Evolutionary conservation across 257 asterid genomes (phyloP).

Genomic region (Coffea eugenioides): DNA sequence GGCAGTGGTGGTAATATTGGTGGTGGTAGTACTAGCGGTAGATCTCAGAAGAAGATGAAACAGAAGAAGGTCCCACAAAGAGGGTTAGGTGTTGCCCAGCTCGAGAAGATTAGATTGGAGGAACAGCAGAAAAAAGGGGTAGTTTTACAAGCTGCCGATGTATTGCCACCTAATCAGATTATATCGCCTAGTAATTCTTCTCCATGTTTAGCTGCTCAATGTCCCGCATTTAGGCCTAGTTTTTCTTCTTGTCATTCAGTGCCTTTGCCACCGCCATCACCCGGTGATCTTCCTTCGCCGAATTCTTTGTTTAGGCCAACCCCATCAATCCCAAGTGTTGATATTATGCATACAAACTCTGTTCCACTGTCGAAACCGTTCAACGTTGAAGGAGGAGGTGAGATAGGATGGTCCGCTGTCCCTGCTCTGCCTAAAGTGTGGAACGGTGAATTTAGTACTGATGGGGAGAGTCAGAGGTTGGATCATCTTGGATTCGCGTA

Average conservation of each 20-base stretch:
- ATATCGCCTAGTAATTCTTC: conserved; percentile 34
- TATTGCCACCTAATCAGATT: conserved; percentile 34
- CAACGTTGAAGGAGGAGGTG: conserved; percentile 26
- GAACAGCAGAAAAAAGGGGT: conserved; percentile 63
- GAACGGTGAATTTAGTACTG: conserved; percentile 41
- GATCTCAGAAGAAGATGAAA: conserved; percentile 53
- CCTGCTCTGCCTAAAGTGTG: conserved; percentile 39
- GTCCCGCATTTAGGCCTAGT: conserved; percentile 37
- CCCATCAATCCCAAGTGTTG: conserved; percentile 38
- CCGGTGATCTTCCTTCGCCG: conserved; percentile 35
- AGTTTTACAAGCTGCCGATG: conserved; percentile 33
- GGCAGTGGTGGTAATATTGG: conserved; percentile 13
- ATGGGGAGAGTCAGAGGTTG: conserved; percentile 29
- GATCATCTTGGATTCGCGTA: conserved; percentile 38
- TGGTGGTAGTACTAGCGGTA: conserved; percentile 23
- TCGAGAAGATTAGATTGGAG: conserved; percentile 76
- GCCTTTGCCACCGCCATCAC: conserved; percentile 27
- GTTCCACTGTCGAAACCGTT: conserved; percentile 34
- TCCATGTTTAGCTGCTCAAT: conserved; percentile 23
- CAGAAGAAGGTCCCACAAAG: conserved; percentile 84
- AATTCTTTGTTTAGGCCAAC: conserved; percentile 35
- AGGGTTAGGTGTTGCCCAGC: conserved; percentile 94
- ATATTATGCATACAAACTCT: conserved; percentile 28
- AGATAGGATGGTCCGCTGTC: conserved; percentile 28
- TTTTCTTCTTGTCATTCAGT: conserved; percentile 32